A percentile compares a stretch with the other conserved stretches of the same genome.
Conservation (phyloP, 2,329 filamentous ascomycete species). For the Aspergillus arachidicola region DNA sequence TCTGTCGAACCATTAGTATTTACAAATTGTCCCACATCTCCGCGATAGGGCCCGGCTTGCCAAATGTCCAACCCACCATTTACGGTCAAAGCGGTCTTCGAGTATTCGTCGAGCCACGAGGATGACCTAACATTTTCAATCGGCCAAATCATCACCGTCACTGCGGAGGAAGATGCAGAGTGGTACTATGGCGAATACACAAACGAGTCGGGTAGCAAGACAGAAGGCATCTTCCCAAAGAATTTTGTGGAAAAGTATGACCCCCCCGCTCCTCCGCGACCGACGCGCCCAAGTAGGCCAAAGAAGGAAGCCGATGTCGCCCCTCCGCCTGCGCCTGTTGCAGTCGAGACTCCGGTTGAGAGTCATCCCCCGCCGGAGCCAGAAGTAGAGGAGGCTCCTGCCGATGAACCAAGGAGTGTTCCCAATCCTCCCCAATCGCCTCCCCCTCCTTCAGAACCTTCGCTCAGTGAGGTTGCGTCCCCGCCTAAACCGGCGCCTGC, state of each 20-base stretch:
- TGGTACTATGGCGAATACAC: slow-evolving; percentile 91
- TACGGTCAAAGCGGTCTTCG: slow-evolving; percentile 94
- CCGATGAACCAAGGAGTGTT: slow-evolving; percentile 32
- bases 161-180: slow-evolving; percentile 86
- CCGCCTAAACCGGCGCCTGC: slow-evolving; percentile 28
- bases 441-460: slow-evolving; percentile 24
- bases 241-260: slow-evolving; percentile 98
- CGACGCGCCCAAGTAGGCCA: slow-evolving; percentile 67
- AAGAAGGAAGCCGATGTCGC: slow-evolving; percentile 62
- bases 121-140: slow-evolving; percentile 87
- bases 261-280: slow-evolving; percentile 84
- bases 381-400: slow-evolving; percentile 28
- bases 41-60: slow-evolving; percentile 35
- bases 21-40: slow-evolving; percentile 20
- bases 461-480: slow-evolving; percentile 29
- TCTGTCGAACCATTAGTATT: slow-evolving; percentile 7
- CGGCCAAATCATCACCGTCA: slow-evolving; percentile 92
- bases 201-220: slow-evolving; percentile 71
- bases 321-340: slow-evolving; percentile 39
- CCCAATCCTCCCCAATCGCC: slow-evolving; percentile 27
- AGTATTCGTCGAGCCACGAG: slow-evolving; percentile 89
- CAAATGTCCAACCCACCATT: slow-evolving; percentile 74
- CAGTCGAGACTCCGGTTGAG: slow-evolving; percentile 29
- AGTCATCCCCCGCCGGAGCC: slow-evolving; percentile 38
- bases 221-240: slow-evolving; percentile 86